Conservation (phyloP, 1,284 basidiomycete genomes). For the Coriolopsis trogii region DNA sequence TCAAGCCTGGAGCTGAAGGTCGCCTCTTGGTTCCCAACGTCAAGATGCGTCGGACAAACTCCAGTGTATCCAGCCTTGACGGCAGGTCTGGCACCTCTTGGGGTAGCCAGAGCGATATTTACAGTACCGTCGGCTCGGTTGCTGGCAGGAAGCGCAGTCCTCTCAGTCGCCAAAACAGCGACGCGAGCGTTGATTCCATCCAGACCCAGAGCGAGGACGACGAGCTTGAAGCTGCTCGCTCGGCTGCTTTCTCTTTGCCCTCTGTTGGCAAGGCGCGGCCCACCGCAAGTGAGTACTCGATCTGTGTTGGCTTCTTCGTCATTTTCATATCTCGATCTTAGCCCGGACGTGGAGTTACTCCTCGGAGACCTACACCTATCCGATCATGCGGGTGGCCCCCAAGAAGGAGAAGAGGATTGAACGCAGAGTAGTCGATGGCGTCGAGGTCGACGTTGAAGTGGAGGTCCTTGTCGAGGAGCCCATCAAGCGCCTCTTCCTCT, state of each 20-base stretch:
- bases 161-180: slow-evolving; percentile 39
- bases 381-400: slow-evolving; percentile 57
- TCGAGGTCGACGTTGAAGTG: slow-evolving; percentile 49
- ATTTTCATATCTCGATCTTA: slow-evolving; percentile 27
- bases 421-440: slow-evolving; percentile 52
- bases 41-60: slow-evolving; percentile 45
- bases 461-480: slow-evolving; percentile 52
- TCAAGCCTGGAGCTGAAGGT: slow-evolving; percentile 60
- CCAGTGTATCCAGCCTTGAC: slow-evolving; percentile 27
- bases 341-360: slow-evolving; percentile 70
- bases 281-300: slow-evolving; percentile 24
- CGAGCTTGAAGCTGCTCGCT: slow-evolving; percentile 19
- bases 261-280: slow-evolving; percentile 27
- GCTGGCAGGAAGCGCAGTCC: slow-evolving; percentile 40
- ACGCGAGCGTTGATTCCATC: slow-evolving; percentile 29
- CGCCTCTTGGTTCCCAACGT: slow-evolving; percentile 69
- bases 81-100: slow-evolving; percentile 28
- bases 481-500: slow-evolving; percentile 53
- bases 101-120: slow-evolving; percentile 20
- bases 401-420: slow-evolving; percentile 57
- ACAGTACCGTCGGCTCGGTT: slow-evolving; percentile 12
- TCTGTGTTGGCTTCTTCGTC: slow-evolving; percentile 4
- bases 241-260: slow-evolving; percentile 17
- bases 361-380: slow-evolving; percentile 66
- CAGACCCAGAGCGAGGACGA: slow-evolving; percentile 44